Percentiles rank a stretch among this genome's conserved stretches.
These are phyloP conservation scores for Dothistroma pini DNA, from an alignment of 2,329 filamentous ascomycete species.

Conservation along the genomic window DNA sequence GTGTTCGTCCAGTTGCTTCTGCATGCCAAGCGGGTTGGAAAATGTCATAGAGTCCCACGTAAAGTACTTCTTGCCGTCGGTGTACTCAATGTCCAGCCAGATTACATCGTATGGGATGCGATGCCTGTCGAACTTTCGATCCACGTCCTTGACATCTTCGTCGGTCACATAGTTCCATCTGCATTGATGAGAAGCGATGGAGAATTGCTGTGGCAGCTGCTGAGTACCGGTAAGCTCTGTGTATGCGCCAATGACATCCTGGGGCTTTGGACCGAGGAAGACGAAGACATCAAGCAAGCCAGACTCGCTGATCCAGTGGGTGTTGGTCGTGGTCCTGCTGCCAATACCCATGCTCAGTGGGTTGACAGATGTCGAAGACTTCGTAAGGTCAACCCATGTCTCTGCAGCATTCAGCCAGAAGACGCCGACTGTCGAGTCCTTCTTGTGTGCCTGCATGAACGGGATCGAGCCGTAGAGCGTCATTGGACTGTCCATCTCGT, in stretches of 20 bases:
- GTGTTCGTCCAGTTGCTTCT: conserved; percentile 77
- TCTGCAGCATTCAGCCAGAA: conserved; percentile 98
- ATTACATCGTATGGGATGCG: conserved; percentile 98
- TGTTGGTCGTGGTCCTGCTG: conserved; percentile 72
- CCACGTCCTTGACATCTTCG: conserved; percentile 94
- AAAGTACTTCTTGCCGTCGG: conserved; percentile 96
- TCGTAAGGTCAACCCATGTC: conserved; percentile 94
- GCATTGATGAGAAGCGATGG: conserved; percentile 93
- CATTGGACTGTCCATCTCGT: conserved; percentile 96
- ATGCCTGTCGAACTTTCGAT: conserved; percentile 91
- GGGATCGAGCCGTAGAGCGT: conserved; percentile 96
- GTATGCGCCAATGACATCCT: conserved; percentile 77
- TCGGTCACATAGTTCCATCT: conserved; percentile 99
- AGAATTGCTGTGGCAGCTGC: conserved; percentile 85
- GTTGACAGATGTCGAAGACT: conserved; percentile 69
- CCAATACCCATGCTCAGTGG: conserved; percentile 69
- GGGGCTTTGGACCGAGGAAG: conserved; percentile 83
- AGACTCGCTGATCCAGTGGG: conserved; percentile 94
- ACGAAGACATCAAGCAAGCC: conserved; percentile 90
- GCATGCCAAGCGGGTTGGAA: conserved; percentile 79
- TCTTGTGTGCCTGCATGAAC: conserved; percentile 95
- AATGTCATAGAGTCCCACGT: conserved; percentile 93
- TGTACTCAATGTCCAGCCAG: conserved; percentile 98
- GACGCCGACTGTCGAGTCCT: conserved; percentile 87
- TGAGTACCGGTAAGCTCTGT: conserved; percentile 88